Base-by-base conservation (phyloP, 306 rosid species). In the Citrullus colocynthis region DNA sequence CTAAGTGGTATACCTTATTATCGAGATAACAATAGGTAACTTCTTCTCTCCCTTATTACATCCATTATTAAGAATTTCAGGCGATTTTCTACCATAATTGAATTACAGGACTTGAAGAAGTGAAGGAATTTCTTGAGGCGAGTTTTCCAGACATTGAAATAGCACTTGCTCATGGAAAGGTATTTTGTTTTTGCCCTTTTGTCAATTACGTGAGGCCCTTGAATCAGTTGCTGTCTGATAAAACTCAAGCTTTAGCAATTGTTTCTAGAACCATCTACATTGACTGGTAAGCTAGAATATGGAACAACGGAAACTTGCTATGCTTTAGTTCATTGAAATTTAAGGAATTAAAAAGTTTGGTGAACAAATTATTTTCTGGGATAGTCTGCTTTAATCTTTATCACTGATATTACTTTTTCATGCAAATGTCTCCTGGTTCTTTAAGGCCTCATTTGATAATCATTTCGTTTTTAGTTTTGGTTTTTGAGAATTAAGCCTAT, bases 161-260 rank as follows among this genome's bases (percentile, higher is more conserved):
- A 84, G 98, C 96, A 81, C 81, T 90, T 85, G 98, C 96, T 77
- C 98, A 94, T 54, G 96, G 98, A 81, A 88, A 94, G 96, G 98
- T 94, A 87, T 80, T 83, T 72, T 74, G 79, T 78, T 36, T 36
- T 44, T 44, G 16, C 16, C 72, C 54, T 51, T 86, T 76, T 73
- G 74, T 75, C 80, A 78, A 79, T 49, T 86, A 80, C 32, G 30
- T 81, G 57, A 54, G 61, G 42, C 78, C 57, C 44, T 74, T 32
- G 34, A 59, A 71, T 11, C 24, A 44, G 75, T 21, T 44, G 56
- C 75, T 62, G 34, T 18, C 28, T 28, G 42, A 72, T 11, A 36
- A 15, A 74, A 57, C 78, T 74, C 34, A 32, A 74, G 63, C 59
- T 36, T 59, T 21, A 49, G 67, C 14, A 41, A 67, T 67, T 42